phyloP scores from a whole-genome alignment of 23 red algal species.

The Gracilaria domingensis region DNA sequence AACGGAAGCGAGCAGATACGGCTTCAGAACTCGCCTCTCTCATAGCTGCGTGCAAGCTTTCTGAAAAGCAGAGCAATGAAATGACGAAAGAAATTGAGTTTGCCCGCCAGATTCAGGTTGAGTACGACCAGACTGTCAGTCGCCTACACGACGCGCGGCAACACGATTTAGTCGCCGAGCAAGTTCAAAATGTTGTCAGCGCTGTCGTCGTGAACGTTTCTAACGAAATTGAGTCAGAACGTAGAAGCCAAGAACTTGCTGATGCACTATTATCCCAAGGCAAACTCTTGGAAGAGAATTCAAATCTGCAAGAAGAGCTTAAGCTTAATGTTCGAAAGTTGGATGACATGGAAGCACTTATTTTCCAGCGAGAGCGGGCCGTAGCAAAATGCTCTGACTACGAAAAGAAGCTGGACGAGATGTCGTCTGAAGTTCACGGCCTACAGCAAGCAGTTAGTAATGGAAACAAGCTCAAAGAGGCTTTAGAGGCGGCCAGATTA shows the following conservation, averaged over 20 bases:
- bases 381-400: conserved; percentile 24
- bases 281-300: conserved; percentile 2
- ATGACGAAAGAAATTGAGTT: conserved; percentile 58
- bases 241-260: background rate
- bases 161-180: background rate
- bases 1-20: conserved; percentile 4
- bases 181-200: conserved; percentile 53
- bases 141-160: conserved; percentile 1
- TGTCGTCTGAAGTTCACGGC: conserved; percentile 24
- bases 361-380: conserved; percentile 1
- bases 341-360: conserved; percentile 5
- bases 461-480: background rate
- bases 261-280: background rate
- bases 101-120: background rate
- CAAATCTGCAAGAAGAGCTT: background rate
- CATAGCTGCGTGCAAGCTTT: conserved; percentile 15
- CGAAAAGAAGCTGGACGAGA: conserved; percentile 26
- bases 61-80: conserved; percentile 47
- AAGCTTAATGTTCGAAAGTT: background rate
- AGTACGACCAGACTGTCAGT: conserved; percentile 21
- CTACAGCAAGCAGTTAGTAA: conserved; percentile 3
- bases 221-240: background rate
- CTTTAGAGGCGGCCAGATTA: conserved; percentile 29
- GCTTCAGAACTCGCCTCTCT: conserved; percentile 28
- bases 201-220: conserved; percentile 15